Percentiles rank a stretch among this genome's conserved stretches.
These are phyloP conservation scores for Protomyces inouyei DNA, from an alignment of 1,139 yeast genomes.

Conservation along the genomic window DNA sequence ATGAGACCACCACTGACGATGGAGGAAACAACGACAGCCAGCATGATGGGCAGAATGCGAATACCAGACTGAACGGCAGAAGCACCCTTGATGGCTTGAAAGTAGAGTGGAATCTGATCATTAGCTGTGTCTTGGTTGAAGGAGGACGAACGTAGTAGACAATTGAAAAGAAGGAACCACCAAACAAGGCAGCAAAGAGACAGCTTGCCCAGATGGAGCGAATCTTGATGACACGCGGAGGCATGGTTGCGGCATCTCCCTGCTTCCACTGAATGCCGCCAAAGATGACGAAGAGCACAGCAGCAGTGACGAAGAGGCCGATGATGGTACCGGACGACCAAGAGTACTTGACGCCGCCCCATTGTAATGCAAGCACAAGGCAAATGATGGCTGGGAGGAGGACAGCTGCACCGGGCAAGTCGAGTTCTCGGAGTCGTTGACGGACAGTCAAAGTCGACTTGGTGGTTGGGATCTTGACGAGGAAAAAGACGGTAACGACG, in stretches of 20 bases:
- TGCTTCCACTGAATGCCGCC: conserved; percentile 48
- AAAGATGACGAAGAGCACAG: conserved; percentile 44
- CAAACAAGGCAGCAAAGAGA: conserved; percentile 43
- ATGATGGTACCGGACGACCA: conserved; percentile 59
- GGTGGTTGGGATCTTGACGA: conserved; percentile 54
- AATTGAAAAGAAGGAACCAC: conserved; percentile 47
- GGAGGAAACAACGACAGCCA: conserved; percentile 51
- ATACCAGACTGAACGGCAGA: conserved; percentile 56
- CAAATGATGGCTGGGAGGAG: conserved; percentile 46
- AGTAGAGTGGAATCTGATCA: conserved; percentile 47
- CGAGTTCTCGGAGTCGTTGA: conserved; percentile 45
- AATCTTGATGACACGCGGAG: conserved; percentile 43
- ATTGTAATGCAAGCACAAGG: conserved; percentile 49
- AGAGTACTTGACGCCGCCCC: conserved; percentile 48
- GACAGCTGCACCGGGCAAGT: conserved; percentile 48
- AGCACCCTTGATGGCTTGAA: conserved; percentile 50
- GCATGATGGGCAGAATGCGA: conserved; percentile 51
- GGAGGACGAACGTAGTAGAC: conserved; percentile 40
- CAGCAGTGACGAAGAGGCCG: conserved; percentile 53
- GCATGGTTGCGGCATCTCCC: conserved; percentile 50
- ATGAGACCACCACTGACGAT: conserved; percentile 48
- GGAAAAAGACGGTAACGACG: conserved; percentile 45
- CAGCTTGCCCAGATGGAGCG: conserved; percentile 45
- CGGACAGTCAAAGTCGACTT: conserved; percentile 38
- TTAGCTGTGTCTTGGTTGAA: background rate